Evolutionary conservation across 305 asterid species (phyloP).

Genomic region (Fraxinus angustifolia): DNA sequence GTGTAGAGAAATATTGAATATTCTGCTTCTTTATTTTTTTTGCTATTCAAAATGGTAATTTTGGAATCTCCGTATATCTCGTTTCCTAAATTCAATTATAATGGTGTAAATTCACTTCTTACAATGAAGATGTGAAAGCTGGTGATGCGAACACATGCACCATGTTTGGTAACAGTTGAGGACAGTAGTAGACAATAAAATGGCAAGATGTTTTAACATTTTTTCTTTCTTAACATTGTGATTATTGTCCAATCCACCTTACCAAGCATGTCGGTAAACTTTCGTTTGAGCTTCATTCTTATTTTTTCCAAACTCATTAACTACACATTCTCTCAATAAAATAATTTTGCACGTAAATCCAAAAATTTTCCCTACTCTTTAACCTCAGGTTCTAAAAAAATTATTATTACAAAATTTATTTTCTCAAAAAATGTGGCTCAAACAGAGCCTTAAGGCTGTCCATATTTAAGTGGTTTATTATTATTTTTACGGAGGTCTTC

Average conservation of each 20-base stretch:
- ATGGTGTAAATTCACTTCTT: not conserved
- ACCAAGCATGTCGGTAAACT: not conserved
- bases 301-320: no score
- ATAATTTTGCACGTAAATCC: no score
- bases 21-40: not conserved
- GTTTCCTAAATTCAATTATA: not conserved
- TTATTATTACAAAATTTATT: no score
- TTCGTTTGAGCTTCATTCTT: no score
- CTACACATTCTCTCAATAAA: no score
- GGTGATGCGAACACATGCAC: not conserved
- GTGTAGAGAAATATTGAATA: not conserved
- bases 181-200: not conserved
- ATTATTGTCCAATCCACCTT: not conserved
- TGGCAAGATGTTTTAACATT: not conserved
- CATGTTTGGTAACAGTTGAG: not conserved
- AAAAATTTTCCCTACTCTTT: no score
- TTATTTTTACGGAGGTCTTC: not conserved
- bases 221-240: not conserved
- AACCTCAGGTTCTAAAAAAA: no score
- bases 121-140: not conserved
- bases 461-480: not conserved
- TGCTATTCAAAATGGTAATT: not conserved
- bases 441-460: not conserved
- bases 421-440: no score
- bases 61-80: not conserved